Evolutionary conservation across 148 eudicot species (phyloP).

Genomic region (Camellia lanceoleosa): DNA sequence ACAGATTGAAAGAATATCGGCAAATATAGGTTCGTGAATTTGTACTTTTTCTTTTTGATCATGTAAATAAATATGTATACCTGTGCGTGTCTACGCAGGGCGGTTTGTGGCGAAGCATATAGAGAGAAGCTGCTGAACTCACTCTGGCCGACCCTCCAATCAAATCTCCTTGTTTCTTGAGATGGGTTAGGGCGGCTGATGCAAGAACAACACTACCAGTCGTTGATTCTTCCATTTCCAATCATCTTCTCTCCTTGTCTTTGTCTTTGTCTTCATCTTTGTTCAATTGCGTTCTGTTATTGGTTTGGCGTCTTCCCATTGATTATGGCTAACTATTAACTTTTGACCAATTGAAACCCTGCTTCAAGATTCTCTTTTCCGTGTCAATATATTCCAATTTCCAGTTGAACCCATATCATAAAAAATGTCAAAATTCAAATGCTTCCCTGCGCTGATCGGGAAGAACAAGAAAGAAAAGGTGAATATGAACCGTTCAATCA

Average conservation of each 20-base stretch:
- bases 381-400: background rate
- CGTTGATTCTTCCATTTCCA: constrained; percentile 25
- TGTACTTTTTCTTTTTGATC: background rate
- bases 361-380: constrained; percentile 14
- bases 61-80: background rate
- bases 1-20: background rate
- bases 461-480: constrained; percentile 64
- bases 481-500: constrained; percentile 6
- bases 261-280: background rate
- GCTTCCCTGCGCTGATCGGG: constrained; percentile 42
- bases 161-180: constrained; percentile 33
- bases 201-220: constrained; percentile 1
- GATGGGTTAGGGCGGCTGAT: constrained; percentile 32
- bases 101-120: constrained; percentile 28
- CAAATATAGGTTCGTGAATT: too few relatives aligned
- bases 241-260: background rate
- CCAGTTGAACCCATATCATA: background rate
- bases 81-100: constrained; percentile 15
- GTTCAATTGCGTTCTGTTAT: constrained; percentile 26
- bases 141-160: constrained; percentile 67
- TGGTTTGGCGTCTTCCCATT: constrained; percentile 63
- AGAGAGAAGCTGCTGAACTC: constrained; percentile 40
- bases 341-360: constrained; percentile 20
- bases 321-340: constrained; percentile 91
- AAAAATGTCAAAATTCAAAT: constrained; percentile 49